Evolutionary conservation across 225 moss, liverwort and hornwort species (phyloP).

Genomic region (Bryoerythrophyllum caledonicum): DNA sequence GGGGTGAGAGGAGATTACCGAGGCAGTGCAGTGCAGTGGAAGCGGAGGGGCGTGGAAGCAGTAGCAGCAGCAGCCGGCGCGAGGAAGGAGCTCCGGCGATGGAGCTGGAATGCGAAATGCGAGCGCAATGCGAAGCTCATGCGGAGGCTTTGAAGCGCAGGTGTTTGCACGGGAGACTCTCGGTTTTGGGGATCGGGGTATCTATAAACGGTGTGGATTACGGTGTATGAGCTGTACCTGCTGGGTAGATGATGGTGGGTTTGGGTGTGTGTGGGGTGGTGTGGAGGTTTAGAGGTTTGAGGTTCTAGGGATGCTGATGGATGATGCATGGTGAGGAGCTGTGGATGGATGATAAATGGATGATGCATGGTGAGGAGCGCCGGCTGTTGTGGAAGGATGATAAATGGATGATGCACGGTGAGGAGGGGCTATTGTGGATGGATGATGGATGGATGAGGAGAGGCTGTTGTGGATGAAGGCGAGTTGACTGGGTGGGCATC

Average conservation of each 20-base stretch:
- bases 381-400: not conserved
- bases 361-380: not conserved
- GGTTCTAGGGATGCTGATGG: not conserved
- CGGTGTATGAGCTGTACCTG: accelerated
- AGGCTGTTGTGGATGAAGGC: not conserved
- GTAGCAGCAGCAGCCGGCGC: not conserved
- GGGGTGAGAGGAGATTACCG: not conserved
- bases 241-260: not conserved
- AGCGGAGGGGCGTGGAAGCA: not conserved
- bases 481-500: no score
- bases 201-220: accelerated
- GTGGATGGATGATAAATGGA: not conserved
- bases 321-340: not conserved
- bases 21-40: not conserved
- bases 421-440: not conserved
- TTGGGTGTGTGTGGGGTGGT: not conserved
- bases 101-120: not conserved
- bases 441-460: not conserved
- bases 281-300: not conserved
- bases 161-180: not conserved
- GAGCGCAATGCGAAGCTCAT: not conserved
- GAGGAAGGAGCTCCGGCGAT: not conserved
- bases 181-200: not conserved
- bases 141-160: not conserved
- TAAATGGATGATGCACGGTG: not conserved